Conservation (phyloP, 1,139 yeast genomes). For the Saccharomyces hybrid region DNA sequence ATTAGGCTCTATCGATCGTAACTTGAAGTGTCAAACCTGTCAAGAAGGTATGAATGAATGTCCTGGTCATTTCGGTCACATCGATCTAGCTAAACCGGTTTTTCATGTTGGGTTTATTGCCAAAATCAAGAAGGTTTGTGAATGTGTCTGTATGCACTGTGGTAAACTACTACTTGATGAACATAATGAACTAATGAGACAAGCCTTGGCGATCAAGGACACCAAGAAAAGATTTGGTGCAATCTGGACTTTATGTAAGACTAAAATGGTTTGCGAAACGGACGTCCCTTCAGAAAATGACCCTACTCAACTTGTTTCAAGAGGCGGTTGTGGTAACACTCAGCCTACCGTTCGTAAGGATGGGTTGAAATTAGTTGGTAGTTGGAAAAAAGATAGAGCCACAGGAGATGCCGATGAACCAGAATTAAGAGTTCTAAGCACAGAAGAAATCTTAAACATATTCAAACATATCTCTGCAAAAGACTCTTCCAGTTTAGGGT, state of each 20-base stretch:
- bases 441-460: constrained; percentile 82
- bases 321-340: constrained; percentile 97
- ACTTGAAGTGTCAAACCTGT: constrained; percentile 96
- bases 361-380: constrained; percentile 92
- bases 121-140: constrained; percentile 90
- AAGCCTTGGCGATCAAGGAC: constrained; percentile 82
- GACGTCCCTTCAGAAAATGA: constrained; percentile 66
- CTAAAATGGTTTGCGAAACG: constrained; percentile 93
- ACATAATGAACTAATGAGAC: constrained; percentile 76
- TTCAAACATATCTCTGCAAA: constrained; percentile 83
- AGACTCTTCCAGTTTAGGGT: constrained; percentile 77
- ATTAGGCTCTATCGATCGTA: constrained; percentile 93
- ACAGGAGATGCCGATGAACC: constrained; percentile 76
- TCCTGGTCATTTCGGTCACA: constrained; percentile 99
- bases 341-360: constrained; percentile 96
- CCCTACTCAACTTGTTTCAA: constrained; percentile 44
- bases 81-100: constrained; percentile 95
- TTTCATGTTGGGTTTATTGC: constrained; percentile 94
- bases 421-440: constrained; percentile 81
- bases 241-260: constrained; percentile 86
- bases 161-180: constrained; percentile 89
- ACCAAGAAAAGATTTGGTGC: constrained; percentile 95
- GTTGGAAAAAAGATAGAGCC: constrained; percentile 85
- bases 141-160: constrained; percentile 97
- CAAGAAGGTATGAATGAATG: constrained; percentile 99